Evolutionary conservation across 140 eudicot genomes (phyloP).

Genomic region (Ambrosia hybrid): DNA sequence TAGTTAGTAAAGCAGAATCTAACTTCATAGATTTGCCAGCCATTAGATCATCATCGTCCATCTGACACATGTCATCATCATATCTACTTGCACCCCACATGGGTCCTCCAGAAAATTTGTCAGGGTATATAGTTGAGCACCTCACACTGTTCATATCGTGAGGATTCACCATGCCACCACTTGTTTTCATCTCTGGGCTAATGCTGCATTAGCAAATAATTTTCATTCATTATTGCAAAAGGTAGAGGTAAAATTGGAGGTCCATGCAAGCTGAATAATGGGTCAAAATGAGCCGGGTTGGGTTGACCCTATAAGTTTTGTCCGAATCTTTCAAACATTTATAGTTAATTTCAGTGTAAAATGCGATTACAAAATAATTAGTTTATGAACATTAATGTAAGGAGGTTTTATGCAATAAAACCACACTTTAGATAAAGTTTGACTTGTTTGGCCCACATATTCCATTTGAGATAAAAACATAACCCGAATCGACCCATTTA

Average conservation of each 20-base stretch:
- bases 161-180: constrained; percentile 43
- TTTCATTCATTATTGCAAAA: not conserved
- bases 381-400: too few relatives aligned
- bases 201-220: constrained; percentile 46
- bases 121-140: constrained; percentile 68
- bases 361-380: too few relatives aligned
- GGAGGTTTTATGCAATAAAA: too few relatives aligned
- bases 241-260: not conserved
- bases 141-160: constrained; percentile 50
- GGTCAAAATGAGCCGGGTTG: too few relatives aligned
- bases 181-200: constrained; percentile 44
- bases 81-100: constrained; percentile 59
- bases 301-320: too few relatives aligned
- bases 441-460: too few relatives aligned
- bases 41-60: constrained; percentile 73
- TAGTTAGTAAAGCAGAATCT: constrained; percentile 32
- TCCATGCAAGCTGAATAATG: not conserved
- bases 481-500: too few relatives aligned
- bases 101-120: constrained; percentile 49
- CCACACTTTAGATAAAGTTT: too few relatives aligned
- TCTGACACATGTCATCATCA: constrained; percentile 91
- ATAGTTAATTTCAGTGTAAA: too few relatives aligned
- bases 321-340: too few relatives aligned
- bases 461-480: not conserved
- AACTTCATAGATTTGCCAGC: constrained; percentile 47